Base-by-base conservation (phyloP, 192 early-diverging fungal genomes). In the Coemansia sp. region DNA sequence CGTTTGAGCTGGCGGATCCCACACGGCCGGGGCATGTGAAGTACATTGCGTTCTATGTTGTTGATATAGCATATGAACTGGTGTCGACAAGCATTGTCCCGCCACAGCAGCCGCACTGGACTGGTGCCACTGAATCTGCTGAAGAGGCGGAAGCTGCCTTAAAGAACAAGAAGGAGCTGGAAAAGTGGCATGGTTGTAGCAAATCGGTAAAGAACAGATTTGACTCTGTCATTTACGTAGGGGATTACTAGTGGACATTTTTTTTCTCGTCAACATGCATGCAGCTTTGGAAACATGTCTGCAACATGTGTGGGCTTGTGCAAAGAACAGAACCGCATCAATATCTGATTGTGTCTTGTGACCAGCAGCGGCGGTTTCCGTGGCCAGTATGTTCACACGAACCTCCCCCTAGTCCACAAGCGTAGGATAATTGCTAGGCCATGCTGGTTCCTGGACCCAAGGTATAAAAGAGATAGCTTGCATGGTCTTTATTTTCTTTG, bases 281-380 rank as follows among this genome's bases (percentile, higher is more conserved):
- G 12, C 18, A 23, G 18, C 1, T 26, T 28, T 52, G 43, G 2
- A 45, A 18, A 26, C 48, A 9, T 50, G 10, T 26, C 48, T 50
- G 21, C 21, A 39, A 39, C 13, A 8, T 26, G 48, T 2, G 21
- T 14, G 6, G 2, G 20, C 26, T 4, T 33, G 28, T 26, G 20
- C 8, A 20, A 45, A 45, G 16, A 45, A 31, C 31, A 31, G 43
- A 20, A 20, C 6, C n/a, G n/a, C 16, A 13, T 58, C 34, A 7
- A 21, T 37, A 35, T 58, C 56, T 58, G 56, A 33, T 2, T 58
- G 33, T 36, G 33, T 58, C 33, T 36, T 58, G 33, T 58, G 56
- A 36, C 34, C 56, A 58, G 3, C 10, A 34, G 34, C 25, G n/a
- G 53, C 53, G 53, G 53, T 56, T 56, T 56, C 53, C 11, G 48